Evolutionary conservation across 345 rosid species (phyloP), one percentile per base, ranked within the genome.

Genomic region (Eucalyptus sp.): DNA sequence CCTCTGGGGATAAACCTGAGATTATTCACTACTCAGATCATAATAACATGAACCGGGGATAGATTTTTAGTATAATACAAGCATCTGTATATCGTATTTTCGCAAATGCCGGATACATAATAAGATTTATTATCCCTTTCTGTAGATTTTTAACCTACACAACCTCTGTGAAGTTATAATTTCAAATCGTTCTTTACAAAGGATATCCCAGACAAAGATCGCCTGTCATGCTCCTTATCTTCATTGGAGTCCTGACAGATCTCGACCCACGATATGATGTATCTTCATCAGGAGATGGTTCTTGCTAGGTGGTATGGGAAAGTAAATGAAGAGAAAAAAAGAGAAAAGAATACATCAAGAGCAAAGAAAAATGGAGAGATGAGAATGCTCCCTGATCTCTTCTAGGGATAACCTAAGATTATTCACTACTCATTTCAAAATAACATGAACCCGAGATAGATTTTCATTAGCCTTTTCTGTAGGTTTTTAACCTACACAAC

Each of bases 71-170:
- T 68, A 17, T 33, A 7, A 71, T 33, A 33, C 25, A n/a, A 4
- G 44, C 41, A 33, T 66, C 41, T 4, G 2, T 4, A 31, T 1
- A 10, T 15, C 12, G 41, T 66, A 31, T 31, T 31, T 33, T 71
- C 0, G 13, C 44, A 33, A 71, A 71, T 18, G 24, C 24, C 0
- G 24, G 11, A n/a, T 18, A 17, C 81, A 17, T 17, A 18, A 20
- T 33, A 33, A 33, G 44, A 17, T 33, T 68, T 68, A 17, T 17
- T 68, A 52, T 68, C 20, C 81, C 81, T 68, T 37, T 37, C 41
- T 9, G 81, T 68, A 15, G 24, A 13, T 41, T 18, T 31, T 68
- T 13, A 64, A 68, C 43, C 12, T 1, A 33, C 80, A 17, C 43
- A 31, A 68, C 43, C 80, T 68, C 80, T 68, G 80, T 33, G 22